Evolutionary conservation across 768 basidiomycete genomes (phyloP).

Genomic region (Podaxis sp.): DNA sequence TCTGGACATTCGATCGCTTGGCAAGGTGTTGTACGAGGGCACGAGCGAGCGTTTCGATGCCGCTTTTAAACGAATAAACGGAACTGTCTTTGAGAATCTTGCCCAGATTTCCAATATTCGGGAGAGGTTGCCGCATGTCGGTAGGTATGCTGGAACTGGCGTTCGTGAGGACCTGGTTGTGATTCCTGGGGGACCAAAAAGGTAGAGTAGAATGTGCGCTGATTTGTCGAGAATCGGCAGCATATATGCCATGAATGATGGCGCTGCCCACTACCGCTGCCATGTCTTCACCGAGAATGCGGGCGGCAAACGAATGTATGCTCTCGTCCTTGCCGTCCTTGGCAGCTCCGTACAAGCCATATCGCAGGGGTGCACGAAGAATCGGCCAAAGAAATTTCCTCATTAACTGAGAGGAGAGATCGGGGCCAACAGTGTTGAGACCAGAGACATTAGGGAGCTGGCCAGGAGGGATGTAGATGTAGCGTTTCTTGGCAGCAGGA

Average conservation of each 20-base stretch:
- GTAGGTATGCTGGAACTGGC: not conserved
- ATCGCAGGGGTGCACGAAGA: slow-evolving; percentile 57
- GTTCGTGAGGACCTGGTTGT: slow-evolving; percentile 27
- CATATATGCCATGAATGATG: slow-evolving; percentile 90
- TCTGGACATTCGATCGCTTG: slow-evolving; percentile 49
- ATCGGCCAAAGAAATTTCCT: slow-evolving; percentile 13
- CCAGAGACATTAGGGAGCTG: slow-evolving; percentile 31
- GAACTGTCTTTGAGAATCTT: slow-evolving; percentile 54
- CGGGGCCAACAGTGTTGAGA: slow-evolving; percentile 39
- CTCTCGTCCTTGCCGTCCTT: slow-evolving; percentile 62
- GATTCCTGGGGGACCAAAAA: not conserved
- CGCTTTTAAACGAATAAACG: slow-evolving; percentile 79
- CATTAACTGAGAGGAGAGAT: slow-evolving; percentile 36
- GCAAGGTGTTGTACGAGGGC: slow-evolving; percentile 47
- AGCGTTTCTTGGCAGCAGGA: slow-evolving; percentile 75
- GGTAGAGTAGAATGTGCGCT: slow-evolving; percentile 61
- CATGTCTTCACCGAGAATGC: slow-evolving; percentile 68
- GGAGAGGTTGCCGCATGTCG: not conserved
- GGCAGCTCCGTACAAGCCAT: slow-evolving; percentile 41
- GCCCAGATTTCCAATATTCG: slow-evolving; percentile 38
- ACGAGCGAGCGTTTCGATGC: slow-evolving; percentile 62
- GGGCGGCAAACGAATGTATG: slow-evolving; percentile 69
- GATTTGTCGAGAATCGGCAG: slow-evolving; percentile 71
- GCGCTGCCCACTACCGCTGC: slow-evolving; percentile 77
- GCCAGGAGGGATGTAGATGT: slow-evolving; percentile 48